A percentile compares a stretch with the other conserved stretches of the same genome.
These are phyloP conservation scores for Acacia confusa DNA, from an alignment of 306 rosid genomes.

Conservation along the genomic window DNA sequence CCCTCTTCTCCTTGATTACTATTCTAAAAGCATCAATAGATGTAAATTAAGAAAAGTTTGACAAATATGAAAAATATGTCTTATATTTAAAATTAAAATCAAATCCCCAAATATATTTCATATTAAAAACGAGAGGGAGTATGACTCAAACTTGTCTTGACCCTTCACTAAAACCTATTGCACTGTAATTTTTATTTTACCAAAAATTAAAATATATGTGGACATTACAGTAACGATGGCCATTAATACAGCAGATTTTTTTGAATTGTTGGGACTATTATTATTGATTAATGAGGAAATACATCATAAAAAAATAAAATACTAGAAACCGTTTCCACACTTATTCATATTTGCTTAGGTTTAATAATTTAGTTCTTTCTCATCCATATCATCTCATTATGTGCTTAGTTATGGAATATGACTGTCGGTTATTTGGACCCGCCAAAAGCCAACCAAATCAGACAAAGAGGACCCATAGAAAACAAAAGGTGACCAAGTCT, in stretches of 20 bases:
- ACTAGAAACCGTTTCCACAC: not conserved
- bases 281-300: not conserved
- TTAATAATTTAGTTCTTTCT: not conserved
- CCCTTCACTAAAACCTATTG: not conserved
- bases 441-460: not conserved
- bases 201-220: not conserved
- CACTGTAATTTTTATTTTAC: not conserved
- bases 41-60: too few relatives aligned
- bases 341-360: not conserved
- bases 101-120: too few relatives aligned
- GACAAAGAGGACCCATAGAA: not conserved
- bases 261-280: not conserved
- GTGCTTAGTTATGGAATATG: not conserved
- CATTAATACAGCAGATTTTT: not conserved
- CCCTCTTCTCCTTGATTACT: too few relatives aligned
- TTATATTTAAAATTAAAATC: too few relatives aligned
- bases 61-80: too few relatives aligned
- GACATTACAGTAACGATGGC: not conserved
- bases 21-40: too few relatives aligned
- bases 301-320: not conserved
- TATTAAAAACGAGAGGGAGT: too few relatives aligned
- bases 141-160: not conserved
- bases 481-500: not conserved
- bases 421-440: not conserved
- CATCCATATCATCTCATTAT: not conserved